Conservation (phyloP, 1,139 yeast genomes). For the Pichia sp. region DNA sequence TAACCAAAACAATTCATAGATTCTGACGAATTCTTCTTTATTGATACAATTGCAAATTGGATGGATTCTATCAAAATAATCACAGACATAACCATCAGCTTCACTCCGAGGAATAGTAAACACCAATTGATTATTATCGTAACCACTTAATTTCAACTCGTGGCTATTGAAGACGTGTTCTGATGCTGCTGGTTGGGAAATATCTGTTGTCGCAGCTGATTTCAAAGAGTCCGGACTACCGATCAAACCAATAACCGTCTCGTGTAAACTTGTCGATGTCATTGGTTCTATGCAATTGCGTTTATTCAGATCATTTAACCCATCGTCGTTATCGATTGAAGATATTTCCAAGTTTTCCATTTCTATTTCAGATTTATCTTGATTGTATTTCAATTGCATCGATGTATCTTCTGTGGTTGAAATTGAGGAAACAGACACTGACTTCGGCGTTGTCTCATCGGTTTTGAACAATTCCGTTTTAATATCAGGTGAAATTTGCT, state of each 20-base stretch:
- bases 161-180: background rate
- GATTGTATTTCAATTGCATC: no score
- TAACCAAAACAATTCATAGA: constrained; percentile 4
- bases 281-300: background rate
- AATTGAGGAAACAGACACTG: background rate
- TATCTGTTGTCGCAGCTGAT: background rate
- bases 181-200: background rate
- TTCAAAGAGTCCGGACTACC: constrained; percentile 2
- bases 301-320: background rate
- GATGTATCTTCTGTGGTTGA: no score
- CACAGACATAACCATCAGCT: constrained; percentile 1
- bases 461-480: constrained; percentile 1
- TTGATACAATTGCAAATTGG: constrained; percentile 3
- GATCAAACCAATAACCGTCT: constrained; percentile 1
- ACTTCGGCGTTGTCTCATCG: background rate
- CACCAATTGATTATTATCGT: constrained; percentile 3
- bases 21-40: constrained; percentile 4
- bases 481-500: constrained; percentile 2
- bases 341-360: no score
- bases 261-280: background rate
- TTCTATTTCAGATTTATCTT: no score
- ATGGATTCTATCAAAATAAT: constrained; percentile 5
- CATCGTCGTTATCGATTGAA: no score
- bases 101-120: background rate
- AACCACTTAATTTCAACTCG: background rate